Evolutionary conservation across 176 grass and related monocot genomes (phyloP).

Genomic region (Triticum aestivum): IWGSC_CS_RefSeq_v2.1 NC_057807.1:490794200-490794699

Average conservation of each 20-base stretch:
- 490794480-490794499: not conserved
- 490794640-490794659: too few species aligned
- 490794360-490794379: not conserved
- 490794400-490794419: conserved; percentile 9
- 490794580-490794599: not conserved
- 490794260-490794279: not conserved
- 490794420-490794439: not conserved
- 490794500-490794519: conserved; percentile 11
- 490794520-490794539: conserved; percentile 17
- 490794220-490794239: not conserved
- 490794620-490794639: not conserved
- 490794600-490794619: not conserved
- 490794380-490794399: not conserved
- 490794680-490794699: not conserved
- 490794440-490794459: not conserved
- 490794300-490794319: not conserved
- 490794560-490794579: not conserved
- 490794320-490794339: not conserved
- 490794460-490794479: too few species aligned
- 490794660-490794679: not conserved
- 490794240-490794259: not conserved
- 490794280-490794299: not conserved
- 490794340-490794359: not conserved
- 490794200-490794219: not conserved
- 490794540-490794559: not conserved